Evolutionary conservation across 495 filamentous ascomycete genomes (phyloP).

Genomic region (Astrocystis sublimbata): DNA sequence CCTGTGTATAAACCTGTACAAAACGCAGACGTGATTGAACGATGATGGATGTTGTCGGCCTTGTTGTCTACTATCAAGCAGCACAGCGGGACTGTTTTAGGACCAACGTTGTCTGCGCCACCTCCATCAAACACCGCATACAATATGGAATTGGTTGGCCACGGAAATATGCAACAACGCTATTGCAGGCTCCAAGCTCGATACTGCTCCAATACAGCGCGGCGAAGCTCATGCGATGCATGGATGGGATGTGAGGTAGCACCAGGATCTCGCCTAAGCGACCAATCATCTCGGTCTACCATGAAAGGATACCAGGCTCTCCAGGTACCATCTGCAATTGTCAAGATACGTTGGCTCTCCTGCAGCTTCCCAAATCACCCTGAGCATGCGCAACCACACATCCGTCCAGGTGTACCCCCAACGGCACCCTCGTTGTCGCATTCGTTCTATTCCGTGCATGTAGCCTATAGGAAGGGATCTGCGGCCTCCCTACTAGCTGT

Average conservation of each 20-base stretch:
- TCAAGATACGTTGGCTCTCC: neutral
- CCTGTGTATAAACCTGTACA: conserved; percentile 31
- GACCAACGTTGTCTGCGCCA: no score
- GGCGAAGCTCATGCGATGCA: neutral
- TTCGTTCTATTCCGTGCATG: neutral
- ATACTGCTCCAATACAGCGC: neutral
- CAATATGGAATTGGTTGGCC: neutral
- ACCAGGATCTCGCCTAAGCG: neutral
- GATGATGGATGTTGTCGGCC: neutral
- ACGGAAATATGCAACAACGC: no score
- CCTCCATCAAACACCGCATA: neutral
- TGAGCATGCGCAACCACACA: no score
- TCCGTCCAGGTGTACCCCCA: no score
- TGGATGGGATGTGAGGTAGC: neutral
- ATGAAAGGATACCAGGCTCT: neutral
- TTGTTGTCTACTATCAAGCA: neutral
- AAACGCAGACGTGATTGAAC: conserved; percentile 21
- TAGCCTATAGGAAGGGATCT: neutral
- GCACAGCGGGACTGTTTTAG: no score
- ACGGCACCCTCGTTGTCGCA: neutral
- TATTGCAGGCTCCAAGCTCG: neutral
- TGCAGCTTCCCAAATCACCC: neutral
- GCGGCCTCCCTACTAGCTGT: neutral
- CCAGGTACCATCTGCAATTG: no score
- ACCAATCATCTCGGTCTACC: neutral